phyloP scores from a whole-genome alignment of 2,329 filamentous ascomycete genomes.

The Talaromyces sp. region DNA sequence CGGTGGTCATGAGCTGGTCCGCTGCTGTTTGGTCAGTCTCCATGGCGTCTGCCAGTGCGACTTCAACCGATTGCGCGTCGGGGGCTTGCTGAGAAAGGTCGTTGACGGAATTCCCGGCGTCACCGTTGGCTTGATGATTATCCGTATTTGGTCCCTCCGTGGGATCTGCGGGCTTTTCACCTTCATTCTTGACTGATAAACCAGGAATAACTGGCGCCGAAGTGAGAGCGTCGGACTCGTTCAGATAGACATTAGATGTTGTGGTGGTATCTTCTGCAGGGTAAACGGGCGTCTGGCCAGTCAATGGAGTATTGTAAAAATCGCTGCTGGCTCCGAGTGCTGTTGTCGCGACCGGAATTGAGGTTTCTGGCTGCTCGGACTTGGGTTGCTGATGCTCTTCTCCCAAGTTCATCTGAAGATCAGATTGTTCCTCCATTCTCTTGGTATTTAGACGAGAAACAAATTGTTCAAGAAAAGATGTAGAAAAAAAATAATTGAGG shows the following conservation, averaged over 20 bases:
- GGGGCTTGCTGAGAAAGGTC: neutral
- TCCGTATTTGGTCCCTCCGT: neutral
- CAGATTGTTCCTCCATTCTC: slow-evolving; percentile 29
- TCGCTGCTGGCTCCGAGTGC: slow-evolving; percentile 39
- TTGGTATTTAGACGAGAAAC: neutral
- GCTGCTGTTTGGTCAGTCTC: slow-evolving; percentile 17
- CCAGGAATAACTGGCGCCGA: slow-evolving; percentile 34
- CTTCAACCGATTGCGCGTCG: neutral
- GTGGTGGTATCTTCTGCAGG: slow-evolving; percentile 14
- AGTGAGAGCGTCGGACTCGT: slow-evolving; percentile 17
- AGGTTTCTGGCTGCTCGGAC: slow-evolving; percentile 7
- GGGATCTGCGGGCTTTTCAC: neutral
- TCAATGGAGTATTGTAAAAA: slow-evolving; percentile 42
- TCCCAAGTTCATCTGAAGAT: slow-evolving; percentile 2
- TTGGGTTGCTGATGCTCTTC: slow-evolving; percentile 7
- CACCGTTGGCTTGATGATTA: neutral
- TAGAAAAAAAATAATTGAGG: neutral
- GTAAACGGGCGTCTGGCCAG: slow-evolving; percentile 28
- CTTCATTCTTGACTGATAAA: slow-evolving; percentile 28
- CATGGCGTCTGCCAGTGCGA: slow-evolving; percentile 1
- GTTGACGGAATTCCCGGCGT: neutral
- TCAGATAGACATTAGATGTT: slow-evolving; percentile 12
- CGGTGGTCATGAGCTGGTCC: slow-evolving; percentile 38
- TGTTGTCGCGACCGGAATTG: slow-evolving; percentile 23
- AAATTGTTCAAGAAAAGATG: neutral